Percentiles rank a stretch among this genome's conserved stretches.
These are phyloP conservation scores for Pulveroboletus sp. DNA, from an alignment of 768 basidiomycete species.

Conservation along the genomic window DNA sequence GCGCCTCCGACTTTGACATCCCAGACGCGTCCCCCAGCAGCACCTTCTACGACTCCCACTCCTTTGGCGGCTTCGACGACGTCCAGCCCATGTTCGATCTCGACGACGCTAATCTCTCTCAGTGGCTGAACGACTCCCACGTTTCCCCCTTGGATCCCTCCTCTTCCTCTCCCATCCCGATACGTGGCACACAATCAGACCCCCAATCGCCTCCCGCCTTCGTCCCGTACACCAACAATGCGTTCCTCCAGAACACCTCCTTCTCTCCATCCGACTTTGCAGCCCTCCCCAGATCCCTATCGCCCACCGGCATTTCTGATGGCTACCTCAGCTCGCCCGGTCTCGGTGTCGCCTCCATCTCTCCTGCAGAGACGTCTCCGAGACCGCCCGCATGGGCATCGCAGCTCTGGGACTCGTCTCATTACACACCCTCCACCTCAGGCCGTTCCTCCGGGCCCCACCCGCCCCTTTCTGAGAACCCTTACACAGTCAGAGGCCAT, in stretches of 20 bases:
- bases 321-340: conserved; percentile 39
- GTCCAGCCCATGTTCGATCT: conserved; percentile 36
- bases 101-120: conserved; percentile 40
- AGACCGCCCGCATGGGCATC: conserved; percentile 62
- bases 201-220: conserved; percentile 44
- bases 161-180: conserved; percentile 60
- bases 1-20: conserved; percentile 38
- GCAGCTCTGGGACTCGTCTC: conserved; percentile 58
- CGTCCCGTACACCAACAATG: conserved; percentile 43
- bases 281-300: conserved; percentile 57
- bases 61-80: conserved; percentile 31
- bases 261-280: conserved; percentile 63
- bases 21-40: conserved; percentile 37
- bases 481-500: conserved; percentile 38
- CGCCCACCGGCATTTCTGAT: conserved; percentile 51
- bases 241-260: conserved; percentile 44
- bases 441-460: conserved; percentile 43
- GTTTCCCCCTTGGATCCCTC: conserved; percentile 29
- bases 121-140: conserved; percentile 66
- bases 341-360: conserved; percentile 50
- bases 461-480: conserved; percentile 42
- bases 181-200: conserved; percentile 43
- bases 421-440: conserved; percentile 38
- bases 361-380: conserved; percentile 56
- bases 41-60: conserved; percentile 32